Conservation (phyloP, 1,139 yeast genomes). For the Hanseniaspora gamundiae region DNA sequence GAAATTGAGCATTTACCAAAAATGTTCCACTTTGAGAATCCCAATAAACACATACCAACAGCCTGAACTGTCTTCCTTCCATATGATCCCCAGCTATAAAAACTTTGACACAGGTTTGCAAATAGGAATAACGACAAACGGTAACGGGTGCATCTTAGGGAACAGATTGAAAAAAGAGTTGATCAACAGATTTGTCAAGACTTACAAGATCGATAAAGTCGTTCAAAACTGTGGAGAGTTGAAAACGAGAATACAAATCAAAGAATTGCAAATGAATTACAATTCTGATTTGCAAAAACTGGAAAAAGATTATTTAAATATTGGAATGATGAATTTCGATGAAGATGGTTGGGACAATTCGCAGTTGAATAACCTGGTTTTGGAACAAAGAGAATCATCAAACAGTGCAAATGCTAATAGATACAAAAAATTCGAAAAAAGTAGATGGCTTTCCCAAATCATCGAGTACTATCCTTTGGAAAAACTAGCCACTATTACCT, state of each 20-base stretch:
- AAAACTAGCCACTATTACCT: slow-evolving; percentile 34
- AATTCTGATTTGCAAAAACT: slow-evolving; percentile 5
- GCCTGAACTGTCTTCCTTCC: slow-evolving; percentile 62
- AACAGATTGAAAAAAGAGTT: slow-evolving; percentile 69
- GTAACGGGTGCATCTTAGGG: slow-evolving; percentile 84
- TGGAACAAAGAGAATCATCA: slow-evolving; percentile 29
- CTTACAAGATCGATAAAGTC: slow-evolving; percentile 55
- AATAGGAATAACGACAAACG: slow-evolving; percentile 74
- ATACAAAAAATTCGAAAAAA: slow-evolving; percentile 39
- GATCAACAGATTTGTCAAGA: slow-evolving; percentile 39
- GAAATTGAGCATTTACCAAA: slow-evolving; percentile 30
- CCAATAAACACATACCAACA: slow-evolving; percentile 75
- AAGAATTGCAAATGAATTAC: slow-evolving; percentile 29
- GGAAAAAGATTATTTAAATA: slow-evolving; percentile 12
- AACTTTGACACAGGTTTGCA: slow-evolving; percentile 50
- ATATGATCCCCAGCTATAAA: slow-evolving; percentile 56
- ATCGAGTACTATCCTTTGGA: slow-evolving; percentile 82
- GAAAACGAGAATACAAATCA: slow-evolving; percentile 42
- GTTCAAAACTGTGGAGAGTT: slow-evolving; percentile 60
- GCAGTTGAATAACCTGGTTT: slow-evolving; percentile 47
- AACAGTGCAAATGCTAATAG: too few relatives aligned
- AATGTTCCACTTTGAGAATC: slow-evolving; percentile 51
- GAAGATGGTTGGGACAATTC: slow-evolving; percentile 57
- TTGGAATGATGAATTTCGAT: slow-evolving; percentile 41
- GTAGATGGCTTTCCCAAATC: slow-evolving; percentile 80